phyloP scores from a whole-genome alignment of 169 alveolate species.

The Plasmodium gonderi region DNA sequence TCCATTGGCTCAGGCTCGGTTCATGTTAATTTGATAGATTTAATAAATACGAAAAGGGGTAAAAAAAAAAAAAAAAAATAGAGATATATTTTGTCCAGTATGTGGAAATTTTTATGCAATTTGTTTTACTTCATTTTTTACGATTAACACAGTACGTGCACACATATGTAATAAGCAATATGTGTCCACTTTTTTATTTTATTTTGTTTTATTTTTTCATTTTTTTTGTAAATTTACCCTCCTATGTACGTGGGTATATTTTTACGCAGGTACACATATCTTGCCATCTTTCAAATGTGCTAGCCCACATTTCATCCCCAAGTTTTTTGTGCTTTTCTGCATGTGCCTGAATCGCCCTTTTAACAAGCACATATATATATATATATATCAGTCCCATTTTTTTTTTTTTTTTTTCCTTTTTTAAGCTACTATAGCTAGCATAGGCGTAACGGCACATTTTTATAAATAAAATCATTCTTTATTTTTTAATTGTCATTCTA shows the following conservation, averaged over 20 bases:
- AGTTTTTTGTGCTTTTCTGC: neutral
- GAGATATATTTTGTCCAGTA: neutral
- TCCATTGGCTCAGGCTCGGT: conserved; percentile 44
- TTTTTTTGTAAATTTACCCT: neutral
- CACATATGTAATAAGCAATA: neutral
- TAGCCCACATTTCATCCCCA: neutral
- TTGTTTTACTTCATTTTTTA: neutral
- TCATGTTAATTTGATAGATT: conserved; percentile 47
- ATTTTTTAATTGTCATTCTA: too few relatives aligned
- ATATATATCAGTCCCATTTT: neutral
- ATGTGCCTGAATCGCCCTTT: neutral
- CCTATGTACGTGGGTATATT: neutral
- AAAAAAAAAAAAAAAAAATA: conserved; percentile 52
- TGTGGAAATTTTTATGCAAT: too few relatives aligned
- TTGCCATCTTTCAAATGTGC: neutral
- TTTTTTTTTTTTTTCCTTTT: neutral
- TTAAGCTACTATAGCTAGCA: too few relatives aligned
- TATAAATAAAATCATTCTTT: too few relatives aligned
- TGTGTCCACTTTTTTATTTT: neutral
- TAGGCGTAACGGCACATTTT: too few relatives aligned
- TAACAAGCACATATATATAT: too few relatives aligned
- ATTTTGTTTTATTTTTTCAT: neutral
- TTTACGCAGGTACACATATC: neutral
- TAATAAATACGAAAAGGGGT: conserved; percentile 16
- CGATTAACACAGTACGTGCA: neutral